These are phyloP conservation scores for Mimosa bimucronata DNA, from an alignment of 306 rosid genomes.

Conservation along the genomic window DNA sequence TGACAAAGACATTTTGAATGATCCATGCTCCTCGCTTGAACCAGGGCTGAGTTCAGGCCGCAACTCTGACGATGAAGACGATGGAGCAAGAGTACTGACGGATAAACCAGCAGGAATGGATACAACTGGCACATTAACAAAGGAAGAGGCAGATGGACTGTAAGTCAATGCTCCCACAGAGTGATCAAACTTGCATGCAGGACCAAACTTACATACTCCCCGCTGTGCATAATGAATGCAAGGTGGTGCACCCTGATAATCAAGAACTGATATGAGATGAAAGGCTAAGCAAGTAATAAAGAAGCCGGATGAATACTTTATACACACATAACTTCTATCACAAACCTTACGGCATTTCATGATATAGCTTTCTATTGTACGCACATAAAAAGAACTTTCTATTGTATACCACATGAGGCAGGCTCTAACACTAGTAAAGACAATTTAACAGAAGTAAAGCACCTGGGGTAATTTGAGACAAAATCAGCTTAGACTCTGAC, in stretches of 20 bases:
- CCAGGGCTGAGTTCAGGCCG: constrained; percentile 61
- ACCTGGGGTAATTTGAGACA: constrained; percentile 8
- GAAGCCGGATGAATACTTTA: constrained; percentile 17
- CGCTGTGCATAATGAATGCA: constrained; percentile 86
- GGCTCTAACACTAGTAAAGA: not conserved
- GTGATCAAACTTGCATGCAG: constrained; percentile 90
- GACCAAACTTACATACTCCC: constrained; percentile 90
- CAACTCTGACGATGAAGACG: constrained; percentile 81
- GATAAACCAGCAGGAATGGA: constrained; percentile 80
- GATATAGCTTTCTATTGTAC: not conserved
- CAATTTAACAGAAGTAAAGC: constrained; percentile 9
- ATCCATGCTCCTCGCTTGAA: constrained; percentile 67
- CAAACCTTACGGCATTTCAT: constrained; percentile 10
- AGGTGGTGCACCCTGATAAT: constrained; percentile 80
- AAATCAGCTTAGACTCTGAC: constrained; percentile 26
- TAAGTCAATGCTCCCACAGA: constrained; percentile 68
- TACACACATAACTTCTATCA: constrained; percentile 5
- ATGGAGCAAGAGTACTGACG: constrained; percentile 66
- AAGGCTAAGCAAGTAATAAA: constrained; percentile 28
- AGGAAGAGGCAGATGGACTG: constrained; percentile 87
- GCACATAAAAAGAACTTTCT: not conserved
- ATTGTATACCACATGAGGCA: not conserved
- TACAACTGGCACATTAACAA: constrained; percentile 78
- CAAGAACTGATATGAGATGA: constrained; percentile 46
- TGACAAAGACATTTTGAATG: constrained; percentile 72